These are phyloP conservation scores for Backusella mclennaniae DNA, from an alignment of 192 early-diverging fungal genomes.

Conservation along the genomic window DNA sequence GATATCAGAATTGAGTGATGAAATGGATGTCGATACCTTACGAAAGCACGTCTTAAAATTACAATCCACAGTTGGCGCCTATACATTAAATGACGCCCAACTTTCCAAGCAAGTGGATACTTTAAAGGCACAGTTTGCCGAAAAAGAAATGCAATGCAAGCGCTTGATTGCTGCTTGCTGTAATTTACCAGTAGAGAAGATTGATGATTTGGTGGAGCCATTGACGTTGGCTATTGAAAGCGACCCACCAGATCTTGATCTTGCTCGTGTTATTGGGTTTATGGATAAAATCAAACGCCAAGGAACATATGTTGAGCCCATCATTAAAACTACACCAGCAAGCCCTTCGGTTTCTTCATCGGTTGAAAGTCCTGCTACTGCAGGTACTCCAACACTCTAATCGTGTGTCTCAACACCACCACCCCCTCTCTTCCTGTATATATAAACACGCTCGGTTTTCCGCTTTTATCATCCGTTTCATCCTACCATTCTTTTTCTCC, in stretches of 20 bases:
- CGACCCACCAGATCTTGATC: conserved; percentile 55
- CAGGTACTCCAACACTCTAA: neutral
- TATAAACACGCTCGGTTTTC: neutral
- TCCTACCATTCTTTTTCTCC: neutral
- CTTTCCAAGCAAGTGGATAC: conserved; percentile 24
- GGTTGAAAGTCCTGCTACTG: neutral
- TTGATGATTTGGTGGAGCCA: conserved; percentile 75
- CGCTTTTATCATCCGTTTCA: neutral
- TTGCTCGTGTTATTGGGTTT: conserved; percentile 47
- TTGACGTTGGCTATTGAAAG: conserved; percentile 84
- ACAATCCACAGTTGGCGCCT: conserved; percentile 40
- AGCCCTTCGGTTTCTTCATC: neutral
- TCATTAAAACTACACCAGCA: neutral
- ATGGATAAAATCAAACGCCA: conserved; percentile 41
- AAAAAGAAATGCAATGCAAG: conserved; percentile 78
- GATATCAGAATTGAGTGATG: neutral
- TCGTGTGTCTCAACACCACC: neutral
- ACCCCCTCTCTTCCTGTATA: neutral
- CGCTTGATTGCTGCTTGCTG: conserved; percentile 86
- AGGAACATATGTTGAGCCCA: conserved; percentile 10
- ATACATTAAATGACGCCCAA: conserved; percentile 41
- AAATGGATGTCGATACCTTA: neutral
- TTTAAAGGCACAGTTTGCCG: conserved; percentile 38
- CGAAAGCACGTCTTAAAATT: neutral
- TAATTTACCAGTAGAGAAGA: conserved; percentile 71